These are phyloP conservation scores for Ochromonas danica DNA, from an alignment of 108 stramenopile species.

Conservation along the genomic window DNA sequence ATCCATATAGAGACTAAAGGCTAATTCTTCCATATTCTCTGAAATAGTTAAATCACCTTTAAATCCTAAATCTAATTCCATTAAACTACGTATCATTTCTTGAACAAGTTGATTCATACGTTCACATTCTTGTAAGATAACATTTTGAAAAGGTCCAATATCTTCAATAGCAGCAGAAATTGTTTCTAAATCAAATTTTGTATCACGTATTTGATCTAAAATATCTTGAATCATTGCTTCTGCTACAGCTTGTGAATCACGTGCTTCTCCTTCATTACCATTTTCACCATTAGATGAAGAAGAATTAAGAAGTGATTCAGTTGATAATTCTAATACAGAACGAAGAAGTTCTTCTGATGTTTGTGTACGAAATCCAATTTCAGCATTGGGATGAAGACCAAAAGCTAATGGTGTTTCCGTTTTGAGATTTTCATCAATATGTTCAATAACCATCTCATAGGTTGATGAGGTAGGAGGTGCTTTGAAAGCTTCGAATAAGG, in stretches of 20 bases:
- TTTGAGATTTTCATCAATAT: constrained; percentile 24
- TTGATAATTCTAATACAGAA: not conserved
- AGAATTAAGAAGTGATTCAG: not conserved
- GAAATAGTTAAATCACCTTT: constrained; percentile 35
- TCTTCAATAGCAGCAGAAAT: constrained; percentile 27
- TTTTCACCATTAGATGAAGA: not conserved
- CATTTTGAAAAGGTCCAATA: constrained; percentile 50
- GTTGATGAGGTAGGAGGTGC: constrained; percentile 28
- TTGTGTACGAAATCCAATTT: constrained; percentile 52
- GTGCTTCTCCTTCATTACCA: constrained; percentile 28
- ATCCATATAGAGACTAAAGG: constrained; percentile 20
- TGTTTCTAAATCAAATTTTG: constrained; percentile 40
- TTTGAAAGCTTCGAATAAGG: constrained; percentile 24
- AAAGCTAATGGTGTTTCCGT: constrained; percentile 35
- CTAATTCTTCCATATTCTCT: constrained; percentile 34
- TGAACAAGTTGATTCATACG: not conserved
- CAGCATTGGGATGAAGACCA: constrained; percentile 35
- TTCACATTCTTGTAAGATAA: constrained; percentile 47
- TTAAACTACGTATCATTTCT: constrained; percentile 25
- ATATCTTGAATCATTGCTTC: constrained; percentile 58
- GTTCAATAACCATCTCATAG: constrained; percentile 27
- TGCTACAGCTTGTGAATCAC: constrained; percentile 41
- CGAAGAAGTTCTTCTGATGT: constrained; percentile 30
- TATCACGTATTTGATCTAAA: constrained; percentile 44
- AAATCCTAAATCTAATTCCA: constrained; percentile 33